A percentile compares a stretch with the other conserved stretches of the same genome.
phyloP scores from a whole-genome alignment of 2,329 filamentous ascomycete genomes.

The Ophiostoma angusticollis region DNA sequence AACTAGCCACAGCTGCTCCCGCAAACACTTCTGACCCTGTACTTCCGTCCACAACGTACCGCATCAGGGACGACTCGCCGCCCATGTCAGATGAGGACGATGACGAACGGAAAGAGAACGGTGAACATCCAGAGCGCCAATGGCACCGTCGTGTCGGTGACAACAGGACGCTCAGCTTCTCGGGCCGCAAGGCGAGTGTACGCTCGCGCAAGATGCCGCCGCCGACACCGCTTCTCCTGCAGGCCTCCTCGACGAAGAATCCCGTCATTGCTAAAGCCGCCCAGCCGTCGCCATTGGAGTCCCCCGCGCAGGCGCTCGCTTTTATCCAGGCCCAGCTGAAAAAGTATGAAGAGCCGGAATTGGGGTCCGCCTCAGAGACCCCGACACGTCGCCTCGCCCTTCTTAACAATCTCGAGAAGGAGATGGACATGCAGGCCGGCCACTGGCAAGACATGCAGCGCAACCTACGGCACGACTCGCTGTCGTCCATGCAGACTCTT shows the following conservation, averaged over 20 bases:
- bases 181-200: slow-evolving; percentile 32
- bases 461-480: slow-evolving; percentile 36
- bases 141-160: slow-evolving; percentile 50
- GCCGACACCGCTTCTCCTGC: slow-evolving; percentile 42
- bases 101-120: not conserved
- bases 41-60: not conserved
- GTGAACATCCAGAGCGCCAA: slow-evolving; percentile 17
- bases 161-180: slow-evolving; percentile 45
- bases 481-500: slow-evolving; percentile 30
- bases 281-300: slow-evolving; percentile 40
- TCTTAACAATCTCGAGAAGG: slow-evolving; percentile 45
- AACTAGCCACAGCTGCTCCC: not conserved
- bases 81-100: slow-evolving; percentile 2
- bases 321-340: slow-evolving; percentile 40
- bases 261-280: slow-evolving; percentile 31
- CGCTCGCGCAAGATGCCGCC: slow-evolving; percentile 40
- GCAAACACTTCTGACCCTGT: not conserved
- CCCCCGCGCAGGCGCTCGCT: slow-evolving; percentile 34
- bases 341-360: slow-evolving; percentile 31
- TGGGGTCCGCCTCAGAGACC: slow-evolving; percentile 20
- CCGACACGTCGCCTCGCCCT: slow-evolving; percentile 33
- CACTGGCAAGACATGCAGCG: slow-evolving; percentile 47
- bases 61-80: not conserved
- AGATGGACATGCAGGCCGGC: slow-evolving; percentile 47
- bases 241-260: slow-evolving; percentile 27